Percentiles rank a stretch among this genome's conserved stretches.
phyloP scores from a whole-genome alignment of 106 monocot species.

The Posidonia australis region DNA sequence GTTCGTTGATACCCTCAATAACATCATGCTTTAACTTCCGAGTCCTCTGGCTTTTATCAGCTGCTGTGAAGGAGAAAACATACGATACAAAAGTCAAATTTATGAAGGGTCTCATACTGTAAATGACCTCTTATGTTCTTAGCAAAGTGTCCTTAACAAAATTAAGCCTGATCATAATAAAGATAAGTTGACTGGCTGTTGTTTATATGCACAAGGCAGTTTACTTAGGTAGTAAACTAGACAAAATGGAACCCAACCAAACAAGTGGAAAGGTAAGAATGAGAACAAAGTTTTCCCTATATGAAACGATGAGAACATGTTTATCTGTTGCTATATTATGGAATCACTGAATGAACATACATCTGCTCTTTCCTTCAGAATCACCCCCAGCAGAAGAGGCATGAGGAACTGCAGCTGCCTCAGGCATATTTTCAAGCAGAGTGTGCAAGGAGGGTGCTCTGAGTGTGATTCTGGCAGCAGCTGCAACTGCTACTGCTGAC shows the following conservation, averaged over 20 bases:
- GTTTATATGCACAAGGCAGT: background rate
- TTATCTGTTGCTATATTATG: background rate
- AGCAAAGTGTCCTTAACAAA: background rate
- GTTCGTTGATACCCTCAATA: conserved; percentile 89
- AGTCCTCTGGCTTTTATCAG: conserved; percentile 52
- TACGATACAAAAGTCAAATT: background rate
- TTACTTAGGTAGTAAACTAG: background rate
- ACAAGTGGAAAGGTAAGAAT: background rate
- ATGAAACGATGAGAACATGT: too few species aligned
- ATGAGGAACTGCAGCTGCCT: conserved; percentile 26
- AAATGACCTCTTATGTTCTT: background rate
- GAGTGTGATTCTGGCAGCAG: conserved; percentile 82
- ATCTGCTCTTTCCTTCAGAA: conserved; percentile 94
- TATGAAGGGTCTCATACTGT: background rate
- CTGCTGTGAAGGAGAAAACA: conserved; percentile 23
- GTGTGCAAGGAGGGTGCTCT: conserved; percentile 94
- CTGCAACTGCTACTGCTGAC: conserved; percentile 80
- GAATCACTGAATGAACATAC: conserved; percentile 19
- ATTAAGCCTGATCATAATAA: background rate
- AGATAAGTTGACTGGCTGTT: background rate
- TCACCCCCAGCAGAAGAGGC: conserved; percentile 75
- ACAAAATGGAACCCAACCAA: background rate
- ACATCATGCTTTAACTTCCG: conserved; percentile 82
- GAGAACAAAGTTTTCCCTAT: background rate
- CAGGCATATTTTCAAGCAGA: conserved; percentile 76